Evolutionary conservation across 169 alveolate genomes (phyloP).

Genomic region (Plasmodium gonderi): DNA sequence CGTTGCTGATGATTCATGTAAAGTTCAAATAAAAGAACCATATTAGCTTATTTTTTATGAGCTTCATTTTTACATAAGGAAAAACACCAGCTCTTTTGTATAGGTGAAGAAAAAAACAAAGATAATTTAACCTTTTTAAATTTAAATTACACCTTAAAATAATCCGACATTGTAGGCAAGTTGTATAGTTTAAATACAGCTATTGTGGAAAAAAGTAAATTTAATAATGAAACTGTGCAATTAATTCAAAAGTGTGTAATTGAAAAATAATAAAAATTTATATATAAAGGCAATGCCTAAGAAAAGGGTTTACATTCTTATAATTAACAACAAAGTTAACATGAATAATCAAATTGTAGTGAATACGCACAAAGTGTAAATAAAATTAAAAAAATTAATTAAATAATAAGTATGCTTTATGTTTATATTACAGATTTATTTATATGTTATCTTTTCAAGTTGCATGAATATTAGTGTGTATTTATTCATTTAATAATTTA

Average conservation of each 20-base stretch:
- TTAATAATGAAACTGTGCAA: background rate
- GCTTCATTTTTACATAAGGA: background rate
- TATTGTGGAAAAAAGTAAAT: background rate
- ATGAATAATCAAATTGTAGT: background rate
- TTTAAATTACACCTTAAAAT: conserved; percentile 1
- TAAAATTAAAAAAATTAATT: background rate
- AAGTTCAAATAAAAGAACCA: background rate
- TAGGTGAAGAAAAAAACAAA: background rate
- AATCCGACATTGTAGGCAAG: background rate
- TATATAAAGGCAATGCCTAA: background rate
- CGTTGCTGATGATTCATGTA: background rate
- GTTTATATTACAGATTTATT: background rate
- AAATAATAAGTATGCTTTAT: background rate
- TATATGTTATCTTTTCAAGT: background rate
- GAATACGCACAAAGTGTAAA: background rate
- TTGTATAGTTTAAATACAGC: background rate
- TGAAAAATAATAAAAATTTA: background rate
- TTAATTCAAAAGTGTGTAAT: background rate
- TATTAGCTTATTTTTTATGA: background rate
- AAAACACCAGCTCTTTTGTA: background rate
- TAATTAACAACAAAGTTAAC: background rate
- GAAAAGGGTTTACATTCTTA: background rate
- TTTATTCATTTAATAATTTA: conserved; percentile 27
- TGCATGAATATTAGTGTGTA: background rate
- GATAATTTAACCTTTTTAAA: background rate